phyloP scores from a whole-genome alignment of 2,329 filamentous ascomycete species.

The Teratosphaeria viscida region DNA sequence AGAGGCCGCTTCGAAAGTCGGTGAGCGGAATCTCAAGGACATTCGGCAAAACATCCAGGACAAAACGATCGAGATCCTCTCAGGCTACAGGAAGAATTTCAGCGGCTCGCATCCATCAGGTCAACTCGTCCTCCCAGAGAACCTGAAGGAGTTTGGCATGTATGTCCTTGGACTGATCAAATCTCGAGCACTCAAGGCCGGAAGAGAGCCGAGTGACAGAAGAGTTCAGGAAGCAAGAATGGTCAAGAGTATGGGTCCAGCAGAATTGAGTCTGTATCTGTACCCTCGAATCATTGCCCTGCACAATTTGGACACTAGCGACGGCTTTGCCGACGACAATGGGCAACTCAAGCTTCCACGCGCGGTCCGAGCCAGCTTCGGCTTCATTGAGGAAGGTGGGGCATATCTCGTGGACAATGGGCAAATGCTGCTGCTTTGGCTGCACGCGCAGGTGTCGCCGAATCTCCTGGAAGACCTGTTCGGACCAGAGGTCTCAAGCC shows the following conservation, averaged over 20 bases:
- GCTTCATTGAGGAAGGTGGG: slow-evolving; percentile 80
- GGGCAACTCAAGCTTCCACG: slow-evolving; percentile 80
- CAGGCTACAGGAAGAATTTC: slow-evolving; percentile 87
- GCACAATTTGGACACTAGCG: slow-evolving; percentile 76
- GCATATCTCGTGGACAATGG: slow-evolving; percentile 94
- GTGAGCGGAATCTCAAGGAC: slow-evolving; percentile 66
- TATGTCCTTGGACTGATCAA: slow-evolving; percentile 87
- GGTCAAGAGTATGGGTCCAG: slow-evolving; percentile 75
- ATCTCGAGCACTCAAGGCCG: slow-evolving; percentile 83
- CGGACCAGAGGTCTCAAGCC: slow-evolving; percentile 58
- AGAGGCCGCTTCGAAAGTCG: slow-evolving; percentile 78
- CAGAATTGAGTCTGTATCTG: slow-evolving; percentile 81
- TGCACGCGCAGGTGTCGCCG: slow-evolving; percentile 84
- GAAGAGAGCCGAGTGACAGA: slow-evolving; percentile 80
- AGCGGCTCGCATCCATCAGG: slow-evolving; percentile 77
- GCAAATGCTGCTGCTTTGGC: slow-evolving; percentile 82
- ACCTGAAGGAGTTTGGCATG: slow-evolving; percentile 94
- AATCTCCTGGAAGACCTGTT: slow-evolving; percentile 87
- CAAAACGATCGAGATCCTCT: slow-evolving; percentile 84
- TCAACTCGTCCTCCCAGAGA: slow-evolving; percentile 89
- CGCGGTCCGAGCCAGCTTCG: slow-evolving; percentile 70
- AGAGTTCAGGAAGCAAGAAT: slow-evolving; percentile 85
- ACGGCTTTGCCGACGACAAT: slow-evolving; percentile 88
- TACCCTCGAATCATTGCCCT: slow-evolving; percentile 89
- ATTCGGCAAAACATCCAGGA: slow-evolving; percentile 75